phyloP scores from a whole-genome alignment of 495 filamentous ascomycete species.

The Hypoxylon cercidicola region DNA sequence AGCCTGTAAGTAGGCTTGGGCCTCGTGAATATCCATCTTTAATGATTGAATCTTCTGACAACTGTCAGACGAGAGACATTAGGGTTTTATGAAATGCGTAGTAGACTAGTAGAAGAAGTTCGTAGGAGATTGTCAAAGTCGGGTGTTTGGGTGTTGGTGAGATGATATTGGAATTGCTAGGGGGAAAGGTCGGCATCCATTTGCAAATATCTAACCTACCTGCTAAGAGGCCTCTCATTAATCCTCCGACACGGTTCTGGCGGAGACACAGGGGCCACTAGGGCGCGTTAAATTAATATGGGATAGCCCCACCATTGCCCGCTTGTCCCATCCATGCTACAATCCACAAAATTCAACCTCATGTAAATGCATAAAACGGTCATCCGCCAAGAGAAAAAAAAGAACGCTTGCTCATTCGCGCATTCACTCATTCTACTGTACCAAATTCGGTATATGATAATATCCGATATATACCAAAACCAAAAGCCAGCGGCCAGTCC shows the following conservation, averaged over 20 bases:
- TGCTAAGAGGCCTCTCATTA: conserved; percentile 7
- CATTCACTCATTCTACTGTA: too few relatives aligned
- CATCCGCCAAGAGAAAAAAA: too few relatives aligned
- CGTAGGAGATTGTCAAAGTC: conserved; percentile 22
- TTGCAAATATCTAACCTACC: not conserved
- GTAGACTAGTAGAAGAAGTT: not conserved
- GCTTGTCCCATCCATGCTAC: too few relatives aligned
- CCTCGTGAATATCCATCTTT: conserved; percentile 84
- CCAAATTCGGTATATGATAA: not conserved
- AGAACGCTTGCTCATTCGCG: too few relatives aligned
- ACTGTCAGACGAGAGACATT: conserved; percentile 22
- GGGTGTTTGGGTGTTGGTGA: not conserved
- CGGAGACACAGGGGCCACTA: too few relatives aligned
- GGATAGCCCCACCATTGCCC: too few relatives aligned
- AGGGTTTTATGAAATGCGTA: conserved; percentile 4
- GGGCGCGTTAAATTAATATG: too few relatives aligned
- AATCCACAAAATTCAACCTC: too few relatives aligned
- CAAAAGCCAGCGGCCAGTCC: not conserved
- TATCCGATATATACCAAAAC: not conserved
- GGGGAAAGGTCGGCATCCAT: conserved; percentile 16
- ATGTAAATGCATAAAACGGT: too few relatives aligned
- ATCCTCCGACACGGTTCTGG: not conserved
- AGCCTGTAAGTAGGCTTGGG: conserved; percentile 73
- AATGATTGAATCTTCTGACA: conserved; percentile 12
- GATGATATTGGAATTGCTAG: conserved; percentile 18